Evolutionary conservation across 805 yeast species (phyloP).

Genomic region (Zygoascus bituminiphila): DNA sequence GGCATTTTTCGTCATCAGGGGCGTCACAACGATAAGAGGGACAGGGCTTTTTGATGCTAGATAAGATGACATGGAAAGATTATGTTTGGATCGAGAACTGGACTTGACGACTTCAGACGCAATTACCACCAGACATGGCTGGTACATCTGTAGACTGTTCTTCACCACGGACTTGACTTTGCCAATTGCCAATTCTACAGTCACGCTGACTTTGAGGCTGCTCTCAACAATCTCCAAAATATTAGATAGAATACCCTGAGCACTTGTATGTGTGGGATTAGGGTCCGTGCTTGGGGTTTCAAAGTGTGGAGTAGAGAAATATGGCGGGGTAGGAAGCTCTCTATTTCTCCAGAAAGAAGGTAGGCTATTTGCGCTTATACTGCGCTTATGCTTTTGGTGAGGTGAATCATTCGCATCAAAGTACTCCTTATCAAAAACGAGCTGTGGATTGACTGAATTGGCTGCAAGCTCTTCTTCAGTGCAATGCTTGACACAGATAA

Average conservation of each 20-base stretch:
- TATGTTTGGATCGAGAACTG: conserved; percentile 40
- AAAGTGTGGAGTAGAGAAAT: not conserved
- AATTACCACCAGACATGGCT: conserved; percentile 49
- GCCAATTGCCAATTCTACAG: conserved; percentile 56
- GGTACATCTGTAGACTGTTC: conserved; percentile 53
- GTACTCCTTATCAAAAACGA: not conserved
- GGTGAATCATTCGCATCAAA: not conserved
- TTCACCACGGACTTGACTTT: conserved; percentile 46
- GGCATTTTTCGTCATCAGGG: not conserved
- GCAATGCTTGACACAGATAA: conserved; percentile 16
- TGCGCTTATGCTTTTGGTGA: too few species aligned
- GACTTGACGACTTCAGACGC: conserved; percentile 32
- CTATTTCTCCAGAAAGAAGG: too few species aligned
- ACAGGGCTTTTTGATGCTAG: conserved; percentile 55
- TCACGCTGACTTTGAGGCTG: conserved; percentile 25
- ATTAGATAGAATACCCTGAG: conserved; percentile 12
- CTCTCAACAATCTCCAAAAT: conserved; percentile 10
- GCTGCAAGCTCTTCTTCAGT: conserved; percentile 5
- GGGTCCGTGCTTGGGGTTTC: not conserved
- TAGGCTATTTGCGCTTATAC: not conserved
- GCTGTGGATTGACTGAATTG: conserved; percentile 9
- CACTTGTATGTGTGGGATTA: conserved; percentile 5
- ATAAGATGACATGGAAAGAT: conserved; percentile 46
- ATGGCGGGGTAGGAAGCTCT: not conserved
- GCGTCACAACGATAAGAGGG: conserved; percentile 59